Base-by-base conservation (phyloP, 768 basidiomycete genomes). In the Leccinum imitatum region DNA sequence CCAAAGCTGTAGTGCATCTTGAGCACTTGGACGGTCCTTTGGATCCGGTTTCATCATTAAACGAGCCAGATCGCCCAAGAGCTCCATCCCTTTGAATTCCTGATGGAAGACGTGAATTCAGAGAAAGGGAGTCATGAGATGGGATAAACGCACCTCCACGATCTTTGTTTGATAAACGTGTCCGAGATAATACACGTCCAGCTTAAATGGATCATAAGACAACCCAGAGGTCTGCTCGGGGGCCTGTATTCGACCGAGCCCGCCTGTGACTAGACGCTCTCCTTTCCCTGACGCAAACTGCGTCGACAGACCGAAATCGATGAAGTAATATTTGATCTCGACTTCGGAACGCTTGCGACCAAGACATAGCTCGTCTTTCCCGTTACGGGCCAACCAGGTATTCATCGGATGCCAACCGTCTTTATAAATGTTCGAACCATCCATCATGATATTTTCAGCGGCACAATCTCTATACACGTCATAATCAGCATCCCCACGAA, bases 241-340 rank as follows among this genome's bases (percentile, higher is more conserved):
- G 0, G 68, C 64, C 2, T 59, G 53, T 7, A 52, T 55, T 35
- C 69, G 67, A 1, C 68, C 63, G 0, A 67, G 50, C 0, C 21
- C 9, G 0, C 57, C 48, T 0, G 59, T 50, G 0, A 65, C 63
- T 0, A 59, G 19, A 0, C 39, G 48, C 1, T 53, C 35, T 0
- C 0, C 0, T 9, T 59, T 15, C 0, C 4, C 52, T 0, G 75
- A 68, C 3, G 27, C 25, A 27, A 71, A 77, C 1, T 56, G 54
- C 0, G 65, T 60, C 0, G 77, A 76, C 3, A 77, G 17, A 0
- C 76, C 76, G 37, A 79, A 76, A 59, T 77, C 76, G 30, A 76
- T 75, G 19, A 75, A 62, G 50, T 69, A 75, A 57, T 77, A 78
- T 30, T 59, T 70, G 0, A 65, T 63, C 0, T 75, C 70, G 6